A percentile compares a stretch with the other conserved stretches of the same genome.
phyloP scores from a whole-genome alignment of 345 rosid species.

The Luvunga scandens region DNA sequence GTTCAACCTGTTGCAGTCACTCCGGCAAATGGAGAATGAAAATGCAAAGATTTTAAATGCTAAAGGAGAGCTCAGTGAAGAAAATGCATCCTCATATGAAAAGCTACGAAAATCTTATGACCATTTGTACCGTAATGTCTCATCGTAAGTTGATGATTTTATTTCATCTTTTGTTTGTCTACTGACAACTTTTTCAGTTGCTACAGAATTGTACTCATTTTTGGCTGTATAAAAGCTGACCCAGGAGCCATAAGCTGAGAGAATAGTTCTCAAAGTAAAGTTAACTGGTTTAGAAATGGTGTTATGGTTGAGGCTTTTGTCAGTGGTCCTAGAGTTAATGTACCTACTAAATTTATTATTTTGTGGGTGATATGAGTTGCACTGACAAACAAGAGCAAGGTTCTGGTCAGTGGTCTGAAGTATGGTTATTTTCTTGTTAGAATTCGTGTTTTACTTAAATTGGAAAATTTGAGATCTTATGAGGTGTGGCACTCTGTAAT shows the following conservation, averaged over 20 bases:
- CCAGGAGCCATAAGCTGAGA: background rate
- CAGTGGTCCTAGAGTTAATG: background rate
- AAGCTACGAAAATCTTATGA: constrained; percentile 94
- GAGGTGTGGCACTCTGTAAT: background rate
- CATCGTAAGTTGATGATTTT: constrained; percentile 63
- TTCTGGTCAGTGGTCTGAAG: background rate
- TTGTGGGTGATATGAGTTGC: background rate
- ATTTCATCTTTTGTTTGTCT: constrained; percentile 13
- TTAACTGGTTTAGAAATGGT: background rate
- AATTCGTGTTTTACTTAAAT: background rate
- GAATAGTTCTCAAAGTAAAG: background rate
- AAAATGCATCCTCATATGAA: constrained; percentile 83
- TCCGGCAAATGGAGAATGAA: constrained; percentile 97
- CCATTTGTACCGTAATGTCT: constrained; percentile 81
- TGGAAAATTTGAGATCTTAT: background rate
- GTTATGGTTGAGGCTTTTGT: background rate
- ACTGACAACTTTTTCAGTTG: constrained; percentile 7
- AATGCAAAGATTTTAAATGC: constrained; percentile 87
- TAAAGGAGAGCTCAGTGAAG: constrained; percentile 97
- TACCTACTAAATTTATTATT: background rate
- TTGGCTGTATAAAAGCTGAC: background rate
- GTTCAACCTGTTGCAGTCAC: constrained; percentile 46
- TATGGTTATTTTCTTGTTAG: background rate
- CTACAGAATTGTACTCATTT: background rate
- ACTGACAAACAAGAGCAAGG: background rate